Conservation (phyloP, 2,329 filamentous ascomycete species). For the Chaetoscypha palmicola region DNA sequence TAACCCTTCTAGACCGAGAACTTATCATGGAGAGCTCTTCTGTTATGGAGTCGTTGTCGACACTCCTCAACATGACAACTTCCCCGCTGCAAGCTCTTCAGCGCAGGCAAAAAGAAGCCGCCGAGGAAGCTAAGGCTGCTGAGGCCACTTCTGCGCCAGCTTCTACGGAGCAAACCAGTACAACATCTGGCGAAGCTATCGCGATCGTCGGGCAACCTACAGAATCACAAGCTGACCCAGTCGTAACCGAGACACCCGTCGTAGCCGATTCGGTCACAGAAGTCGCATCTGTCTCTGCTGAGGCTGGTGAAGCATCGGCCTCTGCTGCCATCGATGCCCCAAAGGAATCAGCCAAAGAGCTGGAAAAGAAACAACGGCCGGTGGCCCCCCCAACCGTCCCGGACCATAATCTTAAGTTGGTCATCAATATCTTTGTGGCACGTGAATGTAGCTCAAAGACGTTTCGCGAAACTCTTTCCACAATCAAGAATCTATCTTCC, state of each 20-base stretch:
- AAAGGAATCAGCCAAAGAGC: conserved; percentile 24
- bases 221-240: conserved; percentile 14
- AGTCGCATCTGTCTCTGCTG: conserved; percentile 6
- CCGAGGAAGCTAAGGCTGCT: conserved; percentile 44
- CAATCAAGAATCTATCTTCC: conserved; percentile 95
- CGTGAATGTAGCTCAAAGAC: conserved; percentile 96
- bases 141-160: conserved; percentile 17
- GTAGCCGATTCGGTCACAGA: conserved; percentile 9
- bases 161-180: conserved; percentile 4
- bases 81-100: conserved; percentile 75
- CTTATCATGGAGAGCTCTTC: conserved; percentile 95
- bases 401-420: conserved; percentile 79
- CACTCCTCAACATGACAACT: conserved; percentile 81
- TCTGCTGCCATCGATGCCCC: conserved; percentile 20
- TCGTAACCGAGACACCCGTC: conserved; percentile 1
- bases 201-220: conserved; percentile 12
- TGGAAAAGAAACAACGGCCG: conserved; percentile 35
- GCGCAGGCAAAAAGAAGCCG: conserved; percentile 71
- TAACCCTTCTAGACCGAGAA: conserved; percentile 84
- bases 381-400: conserved; percentile 81
- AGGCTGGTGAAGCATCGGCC: conserved; percentile 18
- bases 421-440: conserved; percentile 95
- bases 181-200: conserved; percentile 17
- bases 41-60: conserved; percentile 90
- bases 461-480: conserved; percentile 93